These are phyloP conservation scores for Fusarium circinatum DNA, from an alignment of 2,329 filamentous ascomycete species.

Conservation along the genomic window DNA sequence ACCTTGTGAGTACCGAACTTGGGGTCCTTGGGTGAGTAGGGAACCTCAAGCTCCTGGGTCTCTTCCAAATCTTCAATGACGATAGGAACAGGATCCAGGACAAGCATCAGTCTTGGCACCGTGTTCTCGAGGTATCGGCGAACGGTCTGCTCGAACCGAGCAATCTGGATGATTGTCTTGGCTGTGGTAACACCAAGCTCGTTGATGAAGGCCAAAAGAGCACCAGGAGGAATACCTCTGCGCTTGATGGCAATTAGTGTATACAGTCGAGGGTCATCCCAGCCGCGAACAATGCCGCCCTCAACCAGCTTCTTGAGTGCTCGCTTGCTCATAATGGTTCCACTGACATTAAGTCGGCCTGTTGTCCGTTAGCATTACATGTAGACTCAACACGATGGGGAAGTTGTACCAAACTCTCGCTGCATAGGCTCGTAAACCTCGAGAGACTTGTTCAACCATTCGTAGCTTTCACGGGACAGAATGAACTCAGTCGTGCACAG, in stretches of 20 bases:
- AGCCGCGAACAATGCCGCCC: constrained; percentile 81
- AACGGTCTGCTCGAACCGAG: constrained; percentile 86
- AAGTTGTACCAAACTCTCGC: constrained; percentile 72
- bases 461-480: constrained; percentile 85
- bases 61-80: constrained; percentile 80
- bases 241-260: constrained; percentile 86
- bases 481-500: constrained; percentile 95
- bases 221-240: constrained; percentile 86
- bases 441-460: constrained; percentile 85
- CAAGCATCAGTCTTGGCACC: constrained; percentile 88
- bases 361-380: background rate
- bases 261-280: constrained; percentile 92
- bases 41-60: constrained; percentile 69
- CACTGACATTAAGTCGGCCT: constrained; percentile 72
- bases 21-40: constrained; percentile 85
- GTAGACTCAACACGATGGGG: too few relatives aligned
- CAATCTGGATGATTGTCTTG: constrained; percentile 80
- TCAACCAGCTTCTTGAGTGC: constrained; percentile 83
- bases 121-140: constrained; percentile 88
- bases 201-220: constrained; percentile 88
- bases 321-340: constrained; percentile 88
- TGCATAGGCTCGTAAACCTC: constrained; percentile 94
- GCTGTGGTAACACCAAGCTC: constrained; percentile 91
- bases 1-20: constrained; percentile 70
- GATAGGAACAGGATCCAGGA: constrained; percentile 86